Evolutionary conservation across 805 yeast species (phyloP), one percentile per base, ranked within the genome.

Genomic region (Phaffomyces thermotolerans): DNA sequence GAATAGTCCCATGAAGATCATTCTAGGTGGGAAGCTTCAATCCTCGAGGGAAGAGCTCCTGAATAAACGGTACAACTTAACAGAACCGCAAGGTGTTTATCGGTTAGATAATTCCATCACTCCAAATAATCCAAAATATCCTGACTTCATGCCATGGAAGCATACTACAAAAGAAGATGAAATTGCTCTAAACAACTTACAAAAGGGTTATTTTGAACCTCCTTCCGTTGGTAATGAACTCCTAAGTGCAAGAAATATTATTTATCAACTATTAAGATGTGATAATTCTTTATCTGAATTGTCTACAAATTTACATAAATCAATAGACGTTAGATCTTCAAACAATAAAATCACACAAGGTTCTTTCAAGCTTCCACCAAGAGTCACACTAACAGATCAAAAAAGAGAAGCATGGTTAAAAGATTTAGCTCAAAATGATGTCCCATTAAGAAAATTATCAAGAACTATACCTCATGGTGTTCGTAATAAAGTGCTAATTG

Each of bases 401-500:
- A 85, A 86, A 58, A 74, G 82, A 46, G 96, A 87, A 48, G 68
- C 79, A 3, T 91, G 99, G 99, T 67, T 91, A 38, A 74, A 73
- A 41, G 95, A 88, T 55, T 69, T 91, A 41, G 86, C 93, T 4
- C 72, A 84, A 41, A 74, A 83, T 0, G 63, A 68, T 17, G 71
- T 82, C 0, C 84, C 96, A 1, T 66, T 91, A 39, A 69, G 75
- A 36, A 76, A 75, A 46, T 73, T 90, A 4, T 75, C 93, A 3
- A 71, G 85, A 42, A 85, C 89, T 17, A 75, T 91, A 8, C 98
- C 99, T 0, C 96, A 91, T 59, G 97, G 97, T 0, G 76, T 90
- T 20, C 70, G 90, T 50, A 84, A 86, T 58, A 77, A 78, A 51
- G 71, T 74, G 1, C 67, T 91, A 17, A 59, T 91, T 4, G 96